phyloP scores from a whole-genome alignment of 1,284 basidiomycete species.

The Fomitopsis palustris region DNA sequence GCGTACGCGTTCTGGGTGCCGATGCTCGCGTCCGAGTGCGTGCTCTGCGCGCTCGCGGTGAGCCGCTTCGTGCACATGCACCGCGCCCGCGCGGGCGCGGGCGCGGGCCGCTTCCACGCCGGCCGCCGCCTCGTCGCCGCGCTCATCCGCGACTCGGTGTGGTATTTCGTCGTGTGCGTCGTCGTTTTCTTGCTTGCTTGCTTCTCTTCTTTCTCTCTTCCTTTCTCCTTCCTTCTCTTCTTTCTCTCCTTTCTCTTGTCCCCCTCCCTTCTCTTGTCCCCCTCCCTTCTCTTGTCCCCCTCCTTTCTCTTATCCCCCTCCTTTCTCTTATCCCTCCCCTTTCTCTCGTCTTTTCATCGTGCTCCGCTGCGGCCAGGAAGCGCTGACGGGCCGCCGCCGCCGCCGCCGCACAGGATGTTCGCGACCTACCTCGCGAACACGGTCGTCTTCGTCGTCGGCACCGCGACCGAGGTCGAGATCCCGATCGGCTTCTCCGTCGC shows the following conservation, averaged over 20 bases:
- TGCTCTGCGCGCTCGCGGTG: slow-evolving; percentile 48
- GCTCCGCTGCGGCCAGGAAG: too few relatives aligned
- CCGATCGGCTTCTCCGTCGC: slow-evolving; percentile 55
- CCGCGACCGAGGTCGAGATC: slow-evolving; percentile 41
- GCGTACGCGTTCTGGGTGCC: slow-evolving; percentile 61
- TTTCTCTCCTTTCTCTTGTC: too few relatives aligned
- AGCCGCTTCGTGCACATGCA: slow-evolving; percentile 44
- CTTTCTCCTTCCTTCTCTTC: not conserved
- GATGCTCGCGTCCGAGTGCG: slow-evolving; percentile 47
- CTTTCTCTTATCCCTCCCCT: too few relatives aligned
- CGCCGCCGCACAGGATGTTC: slow-evolving; percentile 40
- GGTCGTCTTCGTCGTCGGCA: slow-evolving; percentile 45
- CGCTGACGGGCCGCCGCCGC: too few relatives aligned
- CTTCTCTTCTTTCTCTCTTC: too few relatives aligned
- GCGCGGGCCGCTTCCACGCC: slow-evolving; percentile 33
- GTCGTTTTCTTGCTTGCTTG: too few relatives aligned
- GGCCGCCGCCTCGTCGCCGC: slow-evolving; percentile 44
- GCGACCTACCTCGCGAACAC: slow-evolving; percentile 51
- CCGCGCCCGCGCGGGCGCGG: slow-evolving; percentile 9
- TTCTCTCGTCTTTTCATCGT: too few relatives aligned
- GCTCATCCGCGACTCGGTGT: slow-evolving; percentile 50
- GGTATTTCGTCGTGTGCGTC: slow-evolving; percentile 53
- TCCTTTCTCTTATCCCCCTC: too few relatives aligned
- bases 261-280: too few relatives aligned
- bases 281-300: too few relatives aligned